These are phyloP conservation scores for Mycena indigotica DNA, from an alignment of 768 basidiomycete species.

Conservation along the genomic window DNA sequence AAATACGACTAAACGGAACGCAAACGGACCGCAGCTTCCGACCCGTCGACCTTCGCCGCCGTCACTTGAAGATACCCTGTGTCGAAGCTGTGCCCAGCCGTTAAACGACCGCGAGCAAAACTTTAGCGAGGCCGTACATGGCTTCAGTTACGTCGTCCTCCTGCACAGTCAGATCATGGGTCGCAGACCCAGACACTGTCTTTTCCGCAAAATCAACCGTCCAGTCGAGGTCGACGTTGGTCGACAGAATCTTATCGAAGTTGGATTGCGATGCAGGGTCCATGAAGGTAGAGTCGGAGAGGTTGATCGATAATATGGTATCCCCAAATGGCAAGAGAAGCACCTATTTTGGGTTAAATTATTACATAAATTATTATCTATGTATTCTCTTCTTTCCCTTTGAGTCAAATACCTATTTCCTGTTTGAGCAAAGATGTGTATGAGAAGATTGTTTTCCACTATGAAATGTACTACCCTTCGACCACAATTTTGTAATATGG, in stretches of 20 bases:
- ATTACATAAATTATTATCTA: not conserved
- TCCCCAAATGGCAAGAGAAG: not conserved
- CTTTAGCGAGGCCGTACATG: conserved; percentile 48
- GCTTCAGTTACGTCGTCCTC: conserved; percentile 57
- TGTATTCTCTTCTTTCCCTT: not conserved
- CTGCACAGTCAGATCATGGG: conserved; percentile 60
- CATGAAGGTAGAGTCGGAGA: not conserved
- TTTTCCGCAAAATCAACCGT: conserved; percentile 67
- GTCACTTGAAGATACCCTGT: conserved; percentile 67
- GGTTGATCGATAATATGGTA: not conserved
- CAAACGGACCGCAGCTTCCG: conserved; percentile 46
- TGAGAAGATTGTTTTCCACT: no score
- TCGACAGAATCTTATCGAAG: conserved; percentile 65
- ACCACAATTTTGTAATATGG: no score
- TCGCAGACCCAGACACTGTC: conserved; percentile 64
- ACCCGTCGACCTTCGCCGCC: conserved; percentile 54
- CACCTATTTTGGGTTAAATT: not conserved
- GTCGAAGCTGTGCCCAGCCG: conserved; percentile 61
- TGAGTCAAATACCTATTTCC: not conserved
- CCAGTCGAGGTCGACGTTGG: conserved; percentile 79
- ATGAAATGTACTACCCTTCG: no score
- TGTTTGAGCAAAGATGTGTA: no score
- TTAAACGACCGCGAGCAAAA: not conserved
- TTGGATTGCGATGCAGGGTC: conserved; percentile 85
- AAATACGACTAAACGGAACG: not conserved